phyloP scores from a whole-genome alignment of 202 grass and related monocot species.

The Setaria italica region DNA sequence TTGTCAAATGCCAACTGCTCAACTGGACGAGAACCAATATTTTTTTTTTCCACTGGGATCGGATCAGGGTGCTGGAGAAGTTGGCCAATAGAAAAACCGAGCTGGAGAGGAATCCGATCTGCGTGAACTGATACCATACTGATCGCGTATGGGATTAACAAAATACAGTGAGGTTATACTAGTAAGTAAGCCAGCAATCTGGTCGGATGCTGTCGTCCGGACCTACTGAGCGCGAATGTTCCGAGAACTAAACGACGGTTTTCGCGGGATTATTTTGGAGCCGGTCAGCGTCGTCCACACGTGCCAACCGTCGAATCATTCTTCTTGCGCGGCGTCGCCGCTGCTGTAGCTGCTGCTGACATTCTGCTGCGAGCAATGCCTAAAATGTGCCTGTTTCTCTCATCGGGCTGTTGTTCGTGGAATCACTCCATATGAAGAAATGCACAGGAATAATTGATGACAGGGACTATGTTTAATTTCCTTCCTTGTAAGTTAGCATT shows the following conservation, averaged over 20 bases:
- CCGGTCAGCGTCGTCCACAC: slow-evolving; percentile 15
- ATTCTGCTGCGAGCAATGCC: background rate
- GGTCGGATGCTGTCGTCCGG: background rate
- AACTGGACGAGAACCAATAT: background rate
- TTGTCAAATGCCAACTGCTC: background rate
- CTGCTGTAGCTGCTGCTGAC: background rate
- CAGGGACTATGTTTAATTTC: background rate
- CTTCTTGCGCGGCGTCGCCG: background rate
- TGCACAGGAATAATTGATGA: background rate
- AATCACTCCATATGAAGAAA: slow-evolving; percentile 1
- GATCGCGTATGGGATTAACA: background rate
- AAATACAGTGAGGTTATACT: slow-evolving; percentile 16
- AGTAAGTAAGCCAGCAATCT: background rate
- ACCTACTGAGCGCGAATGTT: slow-evolving; percentile 6
- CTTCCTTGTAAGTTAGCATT: background rate
- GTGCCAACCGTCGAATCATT: slow-evolving; percentile 40
- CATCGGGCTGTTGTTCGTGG: background rate
- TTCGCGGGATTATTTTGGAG: background rate
- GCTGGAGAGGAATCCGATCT: slow-evolving; percentile 20
- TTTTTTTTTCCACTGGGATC: background rate
- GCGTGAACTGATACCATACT: background rate
- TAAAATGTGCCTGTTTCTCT: slow-evolving; percentile 2
- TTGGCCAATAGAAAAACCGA: background rate
- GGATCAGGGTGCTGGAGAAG: background rate
- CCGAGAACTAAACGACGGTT: background rate